Evolutionary conservation across 495 filamentous ascomycete genomes (phyloP), one percentile per base, ranked within the genome.

Genomic region (Rhizodiscina lignyota): DNA sequence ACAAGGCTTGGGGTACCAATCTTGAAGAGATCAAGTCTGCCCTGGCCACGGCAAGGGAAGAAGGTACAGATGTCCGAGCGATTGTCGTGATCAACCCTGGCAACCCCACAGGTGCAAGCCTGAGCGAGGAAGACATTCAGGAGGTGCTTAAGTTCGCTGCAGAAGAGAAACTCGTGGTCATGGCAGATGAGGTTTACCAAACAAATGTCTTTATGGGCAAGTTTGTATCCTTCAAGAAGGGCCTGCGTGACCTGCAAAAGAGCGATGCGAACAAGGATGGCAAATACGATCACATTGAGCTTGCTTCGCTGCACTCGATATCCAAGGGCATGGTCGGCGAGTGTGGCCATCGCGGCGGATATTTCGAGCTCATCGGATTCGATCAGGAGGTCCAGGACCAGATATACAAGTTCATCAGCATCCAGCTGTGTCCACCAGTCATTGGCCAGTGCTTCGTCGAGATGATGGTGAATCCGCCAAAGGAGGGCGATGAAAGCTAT

Each of bases 251-350:
- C 47, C 57, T 96, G 30, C 91, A 96, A 56, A 67, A 78, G 33
- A 41, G 28, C 19, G 37, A 40, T 19, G 37, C 49, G 51, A 71
- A 77, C 48, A 44, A 61, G 5, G 72, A 80, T 3, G 67, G 61
- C 41, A 79, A 75, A 53, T 96, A 79, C 63, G 82, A 87, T 56
- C 54, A 75, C 40, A 62, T 96, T 37, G 87, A 96, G 58, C 68
- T 97, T 36, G 85, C 74, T 17, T 91, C 54, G 18, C 38, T 62
- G 29, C 60, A 63, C 47, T 51, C 44, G 34, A 52, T 57, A 36
- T 89, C 81, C 41, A 96, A 96, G 71, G 87, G 87, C 47, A 94
- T 96, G 86, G 81, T 94, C 8, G 87, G 87, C 47, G 87, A 96
- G 61, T 96, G 87, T 51, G 91, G 89, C 26, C 89, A 97, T 60